Evolutionary conservation across 2,329 filamentous ascomycete species (phyloP).

Genomic region (Ophidiomyces ophidiicola): DNA sequence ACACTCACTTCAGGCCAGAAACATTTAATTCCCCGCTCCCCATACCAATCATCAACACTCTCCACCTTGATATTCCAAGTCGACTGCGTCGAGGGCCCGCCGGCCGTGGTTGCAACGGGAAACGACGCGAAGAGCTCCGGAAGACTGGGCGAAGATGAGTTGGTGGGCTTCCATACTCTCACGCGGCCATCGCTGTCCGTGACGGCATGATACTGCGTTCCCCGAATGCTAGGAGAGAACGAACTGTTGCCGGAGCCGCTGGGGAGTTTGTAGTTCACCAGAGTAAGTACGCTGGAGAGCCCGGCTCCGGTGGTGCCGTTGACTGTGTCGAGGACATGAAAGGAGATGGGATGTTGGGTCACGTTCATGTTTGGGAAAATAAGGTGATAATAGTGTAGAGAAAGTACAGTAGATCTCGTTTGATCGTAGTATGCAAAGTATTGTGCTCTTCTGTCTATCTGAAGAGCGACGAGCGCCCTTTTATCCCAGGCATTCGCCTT

Average conservation of each 20-base stretch:
- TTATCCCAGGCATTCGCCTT: too few relatives aligned
- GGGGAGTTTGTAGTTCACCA: conserved; percentile 44
- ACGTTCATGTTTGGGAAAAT: conserved; percentile 8
- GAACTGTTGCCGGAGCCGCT: not conserved
- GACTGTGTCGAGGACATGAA: conserved; percentile 40
- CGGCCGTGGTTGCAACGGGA: conserved; percentile 16
- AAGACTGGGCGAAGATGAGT: conserved; percentile 15
- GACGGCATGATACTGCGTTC: conserved; percentile 27
- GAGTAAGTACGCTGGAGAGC: conserved; percentile 39
- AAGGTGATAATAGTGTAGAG: too few relatives aligned
- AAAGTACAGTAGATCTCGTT: not conserved
- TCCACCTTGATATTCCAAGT: conserved; percentile 37
- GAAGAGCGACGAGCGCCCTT: too few relatives aligned
- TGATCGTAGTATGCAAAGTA: too few relatives aligned
- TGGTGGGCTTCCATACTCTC: conserved; percentile 29
- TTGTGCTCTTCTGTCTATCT: not conserved
- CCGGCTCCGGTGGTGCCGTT: conserved; percentile 34
- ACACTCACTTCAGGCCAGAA: conserved; percentile 42
- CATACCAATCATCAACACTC: conserved; percentile 37
- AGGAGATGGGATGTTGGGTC: conserved; percentile 37
- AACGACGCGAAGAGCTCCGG: conserved; percentile 12
- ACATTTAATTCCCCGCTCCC: conserved; percentile 34
- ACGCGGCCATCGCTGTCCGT: conserved; percentile 39
- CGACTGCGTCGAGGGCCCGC: conserved; percentile 22
- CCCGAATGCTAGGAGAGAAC: conserved; percentile 12